phyloP scores from a whole-genome alignment of 1,284 basidiomycete genomes.

The Chondrostereum purpureum region DNA sequence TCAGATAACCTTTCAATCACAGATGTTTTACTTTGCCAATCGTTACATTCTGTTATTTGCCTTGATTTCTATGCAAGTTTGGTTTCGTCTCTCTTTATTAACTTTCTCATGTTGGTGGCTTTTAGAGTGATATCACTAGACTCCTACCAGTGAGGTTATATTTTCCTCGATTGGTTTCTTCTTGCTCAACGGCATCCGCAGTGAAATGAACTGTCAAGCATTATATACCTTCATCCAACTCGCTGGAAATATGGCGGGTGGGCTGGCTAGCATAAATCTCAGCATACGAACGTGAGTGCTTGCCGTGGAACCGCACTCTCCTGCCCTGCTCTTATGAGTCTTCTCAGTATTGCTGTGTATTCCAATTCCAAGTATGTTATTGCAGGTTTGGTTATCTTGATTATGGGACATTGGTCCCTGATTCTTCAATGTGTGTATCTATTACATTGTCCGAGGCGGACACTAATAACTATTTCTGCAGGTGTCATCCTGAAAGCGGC shows the following conservation, averaged over 20 bases:
- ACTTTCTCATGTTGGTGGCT: background rate
- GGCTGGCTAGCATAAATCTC: slow-evolving; percentile 72
- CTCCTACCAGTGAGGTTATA: slow-evolving; percentile 36
- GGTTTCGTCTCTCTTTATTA: background rate
- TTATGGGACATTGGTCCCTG: slow-evolving; percentile 69
- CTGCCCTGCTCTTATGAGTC: background rate
- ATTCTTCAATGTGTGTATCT: slow-evolving; percentile 52
- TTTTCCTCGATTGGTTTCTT: slow-evolving; percentile 3
- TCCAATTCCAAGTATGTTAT: slow-evolving; percentile 35
- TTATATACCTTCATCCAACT: slow-evolving; percentile 67
- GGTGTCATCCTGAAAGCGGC: slow-evolving; percentile 51
- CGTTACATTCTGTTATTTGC: slow-evolving; percentile 63
- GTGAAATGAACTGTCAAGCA: slow-evolving; percentile 54
- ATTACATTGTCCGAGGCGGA: background rate
- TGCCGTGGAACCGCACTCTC: background rate
- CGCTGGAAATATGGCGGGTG: slow-evolving; percentile 60
- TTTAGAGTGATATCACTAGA: slow-evolving; percentile 48
- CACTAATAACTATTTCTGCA: too few relatives aligned
- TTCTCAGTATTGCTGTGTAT: slow-evolving; percentile 14
- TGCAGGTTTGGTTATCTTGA: slow-evolving; percentile 42
- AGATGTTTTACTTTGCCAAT: slow-evolving; percentile 70
- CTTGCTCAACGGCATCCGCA: slow-evolving; percentile 18
- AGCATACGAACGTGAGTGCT: slow-evolving; percentile 66
- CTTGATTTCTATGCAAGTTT: slow-evolving; percentile 61
- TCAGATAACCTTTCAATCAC: slow-evolving; percentile 1